Evolutionary conservation across 2,329 filamentous ascomycete genomes (phyloP).

Genomic region (Capronia americana): DNA sequence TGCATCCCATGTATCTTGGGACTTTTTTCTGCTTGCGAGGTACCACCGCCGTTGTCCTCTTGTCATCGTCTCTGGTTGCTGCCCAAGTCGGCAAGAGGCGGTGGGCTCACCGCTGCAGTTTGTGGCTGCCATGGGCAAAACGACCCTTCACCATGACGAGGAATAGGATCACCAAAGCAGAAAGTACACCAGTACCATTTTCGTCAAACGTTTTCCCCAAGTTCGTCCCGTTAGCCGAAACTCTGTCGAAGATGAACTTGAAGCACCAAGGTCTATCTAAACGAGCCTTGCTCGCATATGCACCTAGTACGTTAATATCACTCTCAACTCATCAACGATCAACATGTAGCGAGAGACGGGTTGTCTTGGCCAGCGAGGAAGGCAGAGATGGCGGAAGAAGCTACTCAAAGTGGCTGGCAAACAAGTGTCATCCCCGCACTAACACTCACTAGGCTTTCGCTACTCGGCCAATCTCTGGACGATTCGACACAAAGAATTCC

Average conservation of each 20-base stretch:
- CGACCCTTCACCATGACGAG: constrained; percentile 4
- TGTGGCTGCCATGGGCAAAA: constrained; percentile 30
- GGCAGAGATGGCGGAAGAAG: constrained; percentile 1
- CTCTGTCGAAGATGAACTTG: constrained; percentile 1
- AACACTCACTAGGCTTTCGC: constrained; percentile 17
- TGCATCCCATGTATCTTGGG: constrained; percentile 11
- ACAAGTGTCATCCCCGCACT: constrained; percentile 21
- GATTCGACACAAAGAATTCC: constrained; percentile 20
- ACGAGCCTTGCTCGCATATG: constrained; percentile 14
- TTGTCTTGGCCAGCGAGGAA: background rate
- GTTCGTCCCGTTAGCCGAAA: background rate
- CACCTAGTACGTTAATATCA: constrained; percentile 20
- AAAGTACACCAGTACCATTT: background rate
- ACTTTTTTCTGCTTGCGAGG: constrained; percentile 6
- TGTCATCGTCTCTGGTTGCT: constrained; percentile 13
- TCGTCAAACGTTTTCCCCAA: background rate
- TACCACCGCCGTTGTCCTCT: constrained; percentile 19
- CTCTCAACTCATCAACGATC: constrained; percentile 12
- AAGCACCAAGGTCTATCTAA: background rate
- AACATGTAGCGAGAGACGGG: constrained; percentile 19
- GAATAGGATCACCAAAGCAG: background rate
- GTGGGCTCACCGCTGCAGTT: constrained; percentile 35
- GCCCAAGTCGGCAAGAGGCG: constrained; percentile 21
- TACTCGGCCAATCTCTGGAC: constrained; percentile 21
- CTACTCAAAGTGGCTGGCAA: constrained; percentile 4